Base-by-base conservation (phyloP, 495 filamentous ascomycete genomes). In the Penicillium bialowiezense region DNA sequence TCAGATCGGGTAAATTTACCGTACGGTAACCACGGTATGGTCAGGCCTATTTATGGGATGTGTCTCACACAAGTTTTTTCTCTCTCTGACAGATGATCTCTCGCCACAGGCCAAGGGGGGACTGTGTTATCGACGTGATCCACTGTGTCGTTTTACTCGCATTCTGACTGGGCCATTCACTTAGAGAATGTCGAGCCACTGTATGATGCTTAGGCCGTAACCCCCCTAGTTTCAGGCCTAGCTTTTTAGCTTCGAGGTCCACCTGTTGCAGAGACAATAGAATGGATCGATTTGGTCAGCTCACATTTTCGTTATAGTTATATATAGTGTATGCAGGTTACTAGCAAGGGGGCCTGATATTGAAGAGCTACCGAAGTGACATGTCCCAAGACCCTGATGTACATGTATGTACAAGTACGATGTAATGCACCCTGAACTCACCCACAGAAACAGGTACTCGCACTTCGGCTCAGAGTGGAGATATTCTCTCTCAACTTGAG, bases 1-100 rank as follows among this genome's bases (percentile, higher is more conserved):
- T 26, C 23, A 26, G 23, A 26, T 26, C 23, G 23, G 23, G 23
- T 26, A 4, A 3, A 3, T 8, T 26, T 26, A 26, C 23, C 23
- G 23, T 26, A 26, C 23, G 4, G 8, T 4, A 4, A 26, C 23
- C 23, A 26, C 8, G 23, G 23, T 26, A 26, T 8, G 8, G 28
- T 44, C n/a, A 10, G 41, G 13, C 21, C 45, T 48, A 48, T 48
- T 39, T 40, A 39, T 48, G 45, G 45, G 35, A 39, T 26, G 8
- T 48, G 45, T 48, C 45, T 48, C 45, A 48, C 45, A 31, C 45
- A 8, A 8, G 23, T 15, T 21, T 5, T 39, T 48, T 47, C 29
- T 31, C 18, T 39, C 21, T 23, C 26, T 17, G 5, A 14, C 45
- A 32, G 35, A 48, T 48, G 45, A 48, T 31, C 26, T 47, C n/a